A percentile compares a stretch with the other conserved stretches of the same genome.
Evolutionary conservation across 345 rosid species (phyloP).

Genomic region (Citrus unshiu): DNA sequence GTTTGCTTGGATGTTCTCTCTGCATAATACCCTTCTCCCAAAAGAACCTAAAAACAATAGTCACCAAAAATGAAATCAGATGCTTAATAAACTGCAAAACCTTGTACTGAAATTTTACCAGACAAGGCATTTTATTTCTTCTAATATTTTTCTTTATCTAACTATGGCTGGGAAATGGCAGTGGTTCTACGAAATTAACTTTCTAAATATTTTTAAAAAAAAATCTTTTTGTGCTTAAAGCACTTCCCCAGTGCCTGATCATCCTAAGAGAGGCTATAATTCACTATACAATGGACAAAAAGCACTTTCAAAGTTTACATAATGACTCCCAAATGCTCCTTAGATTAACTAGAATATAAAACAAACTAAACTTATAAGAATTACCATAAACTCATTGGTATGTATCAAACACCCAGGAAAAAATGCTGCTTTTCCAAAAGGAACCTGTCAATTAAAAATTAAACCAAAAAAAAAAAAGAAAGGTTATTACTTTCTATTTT

Average conservation of each 20-base stretch:
- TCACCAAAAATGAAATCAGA: neutral
- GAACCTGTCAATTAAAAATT: slow-evolving; percentile 43
- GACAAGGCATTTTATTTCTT: neutral
- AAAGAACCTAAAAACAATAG: slow-evolving; percentile 47
- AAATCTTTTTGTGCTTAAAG: neutral
- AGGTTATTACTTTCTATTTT: no score
- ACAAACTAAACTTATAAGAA: neutral
- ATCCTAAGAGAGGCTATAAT: neutral
- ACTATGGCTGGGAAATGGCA: neutral
- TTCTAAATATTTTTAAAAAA: neutral
- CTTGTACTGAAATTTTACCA: neutral
- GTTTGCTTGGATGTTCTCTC: slow-evolving; percentile 82
- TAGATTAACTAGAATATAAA: neutral
- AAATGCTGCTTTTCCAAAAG: slow-evolving; percentile 79
- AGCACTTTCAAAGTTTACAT: neutral
- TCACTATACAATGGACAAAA: neutral
- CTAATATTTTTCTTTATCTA: neutral
- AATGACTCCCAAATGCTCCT: neutral
- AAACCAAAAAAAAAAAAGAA: neutral
- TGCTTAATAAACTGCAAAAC: neutral
- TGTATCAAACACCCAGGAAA: slow-evolving; percentile 84
- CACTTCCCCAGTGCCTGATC: no score
- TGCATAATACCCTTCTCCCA: slow-evolving; percentile 76
- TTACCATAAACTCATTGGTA: slow-evolving; percentile 84
- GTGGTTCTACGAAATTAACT: neutral